phyloP scores from a whole-genome alignment of 306 rosid species.

The Ziziphus jujuba region DNA sequence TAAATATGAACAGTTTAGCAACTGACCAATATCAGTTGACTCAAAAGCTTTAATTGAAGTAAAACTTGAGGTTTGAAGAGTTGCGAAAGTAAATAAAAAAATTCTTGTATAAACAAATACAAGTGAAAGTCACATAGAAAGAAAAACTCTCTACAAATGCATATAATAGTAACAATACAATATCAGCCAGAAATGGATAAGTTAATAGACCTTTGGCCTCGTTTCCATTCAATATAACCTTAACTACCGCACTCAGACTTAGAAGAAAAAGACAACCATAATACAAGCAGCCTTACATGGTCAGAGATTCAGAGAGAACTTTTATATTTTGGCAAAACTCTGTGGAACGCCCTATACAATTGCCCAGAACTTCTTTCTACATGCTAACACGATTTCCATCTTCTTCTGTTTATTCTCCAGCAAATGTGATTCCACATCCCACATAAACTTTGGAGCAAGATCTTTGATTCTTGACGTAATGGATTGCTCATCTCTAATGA shows the following conservation, averaged over 20 bases:
- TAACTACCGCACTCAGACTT: no score
- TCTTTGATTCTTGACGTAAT: conserved; percentile 58
- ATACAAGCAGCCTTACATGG: no score
- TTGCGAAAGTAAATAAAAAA: no score
- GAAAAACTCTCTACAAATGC: no score
- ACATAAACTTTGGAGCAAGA: conserved; percentile 64
- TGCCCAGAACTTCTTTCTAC: conserved; percentile 95
- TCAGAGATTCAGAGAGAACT: background rate
- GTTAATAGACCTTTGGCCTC: background rate
- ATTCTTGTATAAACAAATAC: no score
- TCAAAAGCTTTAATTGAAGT: no score
- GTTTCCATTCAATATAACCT: no score
- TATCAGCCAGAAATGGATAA: background rate
- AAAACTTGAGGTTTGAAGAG: no score
- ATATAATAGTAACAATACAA: background rate
- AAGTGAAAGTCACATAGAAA: no score
- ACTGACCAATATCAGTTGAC: no score
- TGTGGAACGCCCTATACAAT: conserved; percentile 34
- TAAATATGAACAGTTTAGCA: no score
- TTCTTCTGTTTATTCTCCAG: conserved; percentile 70
- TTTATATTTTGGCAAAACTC: background rate
- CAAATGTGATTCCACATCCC: conserved; percentile 66
- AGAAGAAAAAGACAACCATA: no score
- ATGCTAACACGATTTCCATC: conserved; percentile 62
- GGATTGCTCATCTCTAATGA: conserved; percentile 67